Percentiles rank a stretch among this genome's conserved stretches.
Evolutionary conservation across 306 rosid species (phyloP).

Genomic region (Geum urbanum): DNA sequence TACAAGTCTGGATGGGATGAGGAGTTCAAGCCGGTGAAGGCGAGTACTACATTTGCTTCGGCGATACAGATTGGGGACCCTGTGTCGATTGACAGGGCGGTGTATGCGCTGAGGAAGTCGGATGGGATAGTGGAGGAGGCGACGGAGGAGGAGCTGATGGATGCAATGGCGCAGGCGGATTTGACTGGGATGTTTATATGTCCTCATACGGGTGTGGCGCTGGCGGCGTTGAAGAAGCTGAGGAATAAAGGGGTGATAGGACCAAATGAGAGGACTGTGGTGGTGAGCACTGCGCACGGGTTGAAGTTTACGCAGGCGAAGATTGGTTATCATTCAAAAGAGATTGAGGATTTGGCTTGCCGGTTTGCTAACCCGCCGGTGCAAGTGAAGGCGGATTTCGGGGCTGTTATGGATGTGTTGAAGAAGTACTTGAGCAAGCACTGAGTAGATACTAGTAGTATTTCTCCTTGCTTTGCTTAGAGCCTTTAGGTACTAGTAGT

Average conservation of each 20-base stretch:
- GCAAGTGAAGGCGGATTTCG: conserved; percentile 77
- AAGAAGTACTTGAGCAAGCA: conserved; percentile 64
- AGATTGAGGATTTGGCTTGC: conserved; percentile 72
- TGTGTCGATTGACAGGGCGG: conserved; percentile 81
- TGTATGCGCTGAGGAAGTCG: conserved; percentile 60
- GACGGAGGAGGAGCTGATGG: conserved; percentile 85
- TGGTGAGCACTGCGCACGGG: conserved; percentile 88
- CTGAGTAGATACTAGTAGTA: too few species aligned
- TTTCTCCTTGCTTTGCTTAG: background rate
- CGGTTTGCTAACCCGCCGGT: conserved; percentile 68
- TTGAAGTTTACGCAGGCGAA: conserved; percentile 84
- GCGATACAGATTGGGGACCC: conserved; percentile 91
- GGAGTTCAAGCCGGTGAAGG: conserved; percentile 56
- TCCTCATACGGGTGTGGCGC: conserved; percentile 92
- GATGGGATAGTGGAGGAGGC: conserved; percentile 90
- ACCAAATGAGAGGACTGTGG: conserved; percentile 68
- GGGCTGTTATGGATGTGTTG: conserved; percentile 87
- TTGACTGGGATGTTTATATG: conserved; percentile 86
- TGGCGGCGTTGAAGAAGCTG: conserved; percentile 67
- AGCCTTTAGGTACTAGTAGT: background rate
- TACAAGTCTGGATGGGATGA: conserved; percentile 67
- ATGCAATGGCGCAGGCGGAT: conserved; percentile 78
- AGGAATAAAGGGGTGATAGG: conserved; percentile 64
- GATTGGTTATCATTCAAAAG: conserved; percentile 68
- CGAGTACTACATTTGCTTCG: conserved; percentile 62